These are phyloP conservation scores for Pulicaria dysenterica DNA, from an alignment of 129 eudicot species.

Conservation along the genomic window DNA sequence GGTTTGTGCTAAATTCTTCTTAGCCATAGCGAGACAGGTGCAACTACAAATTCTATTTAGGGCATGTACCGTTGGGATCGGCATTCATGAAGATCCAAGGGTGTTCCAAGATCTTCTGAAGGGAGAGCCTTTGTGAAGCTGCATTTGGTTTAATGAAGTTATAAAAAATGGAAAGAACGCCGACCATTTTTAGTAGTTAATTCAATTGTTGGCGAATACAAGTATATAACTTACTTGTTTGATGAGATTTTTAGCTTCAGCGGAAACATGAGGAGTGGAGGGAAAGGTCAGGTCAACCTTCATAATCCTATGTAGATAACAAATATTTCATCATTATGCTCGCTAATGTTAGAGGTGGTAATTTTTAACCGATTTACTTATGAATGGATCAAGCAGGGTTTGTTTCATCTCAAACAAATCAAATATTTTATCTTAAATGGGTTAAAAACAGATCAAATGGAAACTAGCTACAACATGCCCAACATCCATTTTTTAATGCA, in stretches of 20 bases:
- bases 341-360: constrained; percentile 1
- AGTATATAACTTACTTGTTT: constrained; percentile 49
- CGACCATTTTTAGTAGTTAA: background rate
- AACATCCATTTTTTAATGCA: background rate
- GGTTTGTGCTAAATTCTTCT: constrained; percentile 10
- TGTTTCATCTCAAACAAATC: background rate
- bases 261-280: constrained; percentile 58
- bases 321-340: constrained; percentile 4
- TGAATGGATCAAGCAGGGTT: background rate
- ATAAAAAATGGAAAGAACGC: background rate
- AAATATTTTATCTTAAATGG: too few species aligned
- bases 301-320: constrained; percentile 57
- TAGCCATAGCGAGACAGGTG: background rate
- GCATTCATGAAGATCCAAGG: constrained; percentile 89
- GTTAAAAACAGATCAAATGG: background rate
- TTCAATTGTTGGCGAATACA: background rate
- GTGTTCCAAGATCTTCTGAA: constrained; percentile 78
- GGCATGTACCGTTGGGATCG: constrained; percentile 51
- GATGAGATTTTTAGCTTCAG: constrained; percentile 77
- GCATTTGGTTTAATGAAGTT: constrained; percentile 31
- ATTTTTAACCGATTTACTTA: constrained; percentile 10
- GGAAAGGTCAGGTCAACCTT: constrained; percentile 88
- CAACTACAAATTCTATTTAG: constrained; percentile 25
- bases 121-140: constrained; percentile 96
- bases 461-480: background rate